Percentiles rank a stretch among this genome's conserved stretches.
These are phyloP conservation scores for Magnusiomyces suaveolens DNA, from an alignment of 1,139 yeast genomes.

Conservation along the genomic window DNA sequence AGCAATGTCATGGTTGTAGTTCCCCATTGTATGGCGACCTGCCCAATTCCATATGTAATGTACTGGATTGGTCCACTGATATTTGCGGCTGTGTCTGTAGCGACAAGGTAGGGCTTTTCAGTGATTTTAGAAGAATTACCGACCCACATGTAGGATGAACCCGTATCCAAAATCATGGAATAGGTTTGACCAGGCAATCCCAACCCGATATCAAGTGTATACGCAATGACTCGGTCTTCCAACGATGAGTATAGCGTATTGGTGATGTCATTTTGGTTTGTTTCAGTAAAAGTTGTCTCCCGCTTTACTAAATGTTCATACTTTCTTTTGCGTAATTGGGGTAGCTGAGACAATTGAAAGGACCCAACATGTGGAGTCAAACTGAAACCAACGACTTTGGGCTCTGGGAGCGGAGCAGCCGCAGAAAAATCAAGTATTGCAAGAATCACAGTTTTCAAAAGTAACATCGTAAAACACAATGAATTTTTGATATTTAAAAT, in stretches of 20 bases:
- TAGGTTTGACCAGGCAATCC: neutral
- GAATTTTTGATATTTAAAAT: too few species aligned
- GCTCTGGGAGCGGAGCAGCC: neutral
- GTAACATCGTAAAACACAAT: neutral
- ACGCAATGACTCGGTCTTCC: neutral
- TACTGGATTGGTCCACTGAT: neutral
- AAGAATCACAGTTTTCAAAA: neutral
- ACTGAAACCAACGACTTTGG: neutral
- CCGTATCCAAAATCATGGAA: neutral
- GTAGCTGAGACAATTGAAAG: neutral
- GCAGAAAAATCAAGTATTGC: neutral
- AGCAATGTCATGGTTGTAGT: neutral
- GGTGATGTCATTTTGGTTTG: neutral
- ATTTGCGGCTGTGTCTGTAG: neutral
- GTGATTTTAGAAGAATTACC: neutral
- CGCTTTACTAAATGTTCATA: neutral
- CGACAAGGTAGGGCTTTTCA: neutral
- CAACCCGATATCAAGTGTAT: neutral
- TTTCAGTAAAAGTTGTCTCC: neutral
- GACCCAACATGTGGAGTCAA: neutral
- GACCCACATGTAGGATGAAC: constrained; percentile 1
- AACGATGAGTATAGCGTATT: neutral
- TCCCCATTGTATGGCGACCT: neutral
- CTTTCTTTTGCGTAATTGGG: neutral
- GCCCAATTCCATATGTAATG: neutral